Evolutionary conservation across 2,329 filamentous ascomycete genomes (phyloP), one percentile per base, ranked within the genome.

Genomic region (Exophiala mesophila): DNA sequence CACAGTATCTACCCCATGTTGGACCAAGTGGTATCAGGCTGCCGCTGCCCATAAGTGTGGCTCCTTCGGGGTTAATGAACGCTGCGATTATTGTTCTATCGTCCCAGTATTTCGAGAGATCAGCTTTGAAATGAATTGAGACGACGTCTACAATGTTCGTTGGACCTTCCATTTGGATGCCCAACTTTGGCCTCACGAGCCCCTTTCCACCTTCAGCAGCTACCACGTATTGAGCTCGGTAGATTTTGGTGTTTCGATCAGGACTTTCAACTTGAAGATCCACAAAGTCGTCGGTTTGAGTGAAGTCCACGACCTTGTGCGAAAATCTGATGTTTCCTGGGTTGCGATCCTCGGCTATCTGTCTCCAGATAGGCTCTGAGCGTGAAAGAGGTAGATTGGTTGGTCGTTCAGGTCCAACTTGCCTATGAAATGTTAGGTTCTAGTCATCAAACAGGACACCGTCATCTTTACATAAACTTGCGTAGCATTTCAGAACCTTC

Each of bases 341-440:
- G 44, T 60, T 63, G 20, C 62, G 46, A 36, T 59, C 55, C 19
- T 40, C 37, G 10, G 61, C 61, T 13, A 55, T 45, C 19, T 45
- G 30, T 20, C 48, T 47, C 17, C 64, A 44, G 19, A 65, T 55
- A 5, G 62, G 62, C 47, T 66, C 62, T 15, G 61, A 41, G 29
- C 41, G 24, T 17, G 13, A 17, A 3, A 41, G 21, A 10, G 39
- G 39, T 15, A 41, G 20, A 35, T 41, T 41, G 12, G 20, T 17
- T 16, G 39, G 24, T 24, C 16, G 13, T n/a, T 23, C 39, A 4
- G 39, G 17, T 2, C 5, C 6, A 17, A 18, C 13, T 6, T 18
- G 13, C n/a, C n/a, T n/a, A n/a, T n/a, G n/a, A n/a, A n/a, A n/a
- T n/a, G n/a, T n/a, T n/a, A n/a, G n/a, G n/a, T n/a, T n/a, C n/a